Percentiles rank a stretch among this genome's conserved stretches.
phyloP scores from a whole-genome alignment of 1,284 basidiomycete genomes.

The Chondrostereum purpureum region DNA sequence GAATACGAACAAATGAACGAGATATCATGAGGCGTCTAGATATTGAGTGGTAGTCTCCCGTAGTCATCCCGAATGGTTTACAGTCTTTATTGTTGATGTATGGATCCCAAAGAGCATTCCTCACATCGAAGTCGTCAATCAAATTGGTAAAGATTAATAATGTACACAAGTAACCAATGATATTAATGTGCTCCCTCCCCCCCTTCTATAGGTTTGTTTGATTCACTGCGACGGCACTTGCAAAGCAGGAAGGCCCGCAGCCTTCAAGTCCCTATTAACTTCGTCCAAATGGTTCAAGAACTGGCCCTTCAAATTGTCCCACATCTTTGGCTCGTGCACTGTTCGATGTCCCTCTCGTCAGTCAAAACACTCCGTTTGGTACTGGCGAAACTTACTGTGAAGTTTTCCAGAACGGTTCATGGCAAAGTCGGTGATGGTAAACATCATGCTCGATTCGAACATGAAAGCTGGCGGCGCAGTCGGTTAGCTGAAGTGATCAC shows the following conservation, averaged over 20 bases:
- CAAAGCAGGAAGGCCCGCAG: slow-evolving; percentile 31
- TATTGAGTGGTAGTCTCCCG: too few relatives aligned
- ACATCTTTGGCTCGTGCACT: slow-evolving; percentile 57
- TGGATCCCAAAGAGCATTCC: too few relatives aligned
- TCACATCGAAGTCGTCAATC: too few relatives aligned
- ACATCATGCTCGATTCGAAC: slow-evolving; percentile 59
- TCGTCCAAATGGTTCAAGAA: slow-evolving; percentile 53
- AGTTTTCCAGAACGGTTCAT: slow-evolving; percentile 51
- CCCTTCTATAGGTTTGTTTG: too few relatives aligned
- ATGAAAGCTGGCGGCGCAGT: slow-evolving; percentile 46
- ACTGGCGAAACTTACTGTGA: slow-evolving; percentile 44
- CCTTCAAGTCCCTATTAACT: slow-evolving; percentile 46
- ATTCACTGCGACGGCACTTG: neutral
- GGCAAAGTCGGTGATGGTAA: slow-evolving; percentile 57
- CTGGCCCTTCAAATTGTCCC: slow-evolving; percentile 50
- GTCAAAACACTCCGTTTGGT: too few relatives aligned
- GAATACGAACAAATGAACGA: too few relatives aligned
- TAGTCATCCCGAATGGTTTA: too few relatives aligned
- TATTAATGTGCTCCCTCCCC: too few relatives aligned
- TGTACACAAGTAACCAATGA: too few relatives aligned
- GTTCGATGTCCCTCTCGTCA: slow-evolving; percentile 1
- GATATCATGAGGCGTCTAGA: too few relatives aligned
- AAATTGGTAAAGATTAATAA: too few relatives aligned
- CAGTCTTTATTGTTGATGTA: too few relatives aligned
- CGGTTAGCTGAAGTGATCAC: neutral